Base-by-base conservation (phyloP, 1,284 basidiomycete genomes). In the Mycosarcoma mackinlayi region DNA sequence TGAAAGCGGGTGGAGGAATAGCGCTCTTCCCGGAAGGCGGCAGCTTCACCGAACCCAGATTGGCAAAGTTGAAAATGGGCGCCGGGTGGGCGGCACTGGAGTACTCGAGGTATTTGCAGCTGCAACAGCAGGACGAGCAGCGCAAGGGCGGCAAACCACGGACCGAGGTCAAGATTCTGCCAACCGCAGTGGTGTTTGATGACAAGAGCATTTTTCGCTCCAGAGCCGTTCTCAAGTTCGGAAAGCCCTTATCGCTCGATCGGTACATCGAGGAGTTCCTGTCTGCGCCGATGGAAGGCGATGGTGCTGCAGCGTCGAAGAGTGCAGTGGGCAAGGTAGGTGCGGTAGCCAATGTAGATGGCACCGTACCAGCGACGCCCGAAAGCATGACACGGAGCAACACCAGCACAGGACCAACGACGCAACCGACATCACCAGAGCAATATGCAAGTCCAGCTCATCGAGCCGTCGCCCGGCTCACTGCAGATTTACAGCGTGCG, bases 21-120 rank as follows among this genome's bases (percentile, higher is more conserved):
- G 94, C 92, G 6, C 86, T 98, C 37, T 98, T 98, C 81, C 95
- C 95, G 1, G 94, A 98, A 83, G 94, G 94, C 11, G 85, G 18
- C 82, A 85, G 39, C 84, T 80, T 86, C 66, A 96, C 94, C 0
- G 92, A 94, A 78, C 93, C 94, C 4, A 88, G 89, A 57, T 91
- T 98, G 77, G 91, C 94, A 87, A 90, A 92, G 64, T 88, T 98
- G 77, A 98, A 98, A 83, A 93, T 97, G 76, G 94, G 94, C 23
- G 91, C 92, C n/a, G 89, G 92, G 8, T 97, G 94, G 94, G 90
- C 93, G 30, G 92, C 93, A 4, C 86, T 97, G 70, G 95, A 97
- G 85, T 97, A 94, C 83, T 87, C 89, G 13, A 90, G 56, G 24
- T 60, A 91, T 34, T 34, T 73, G 38, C 55, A 64, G 28, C 28